Evolutionary conservation across 106 monocot species (phyloP), one percentile per base, ranked within the genome.

Genomic region (Dioscorea dumetorum): DNA sequence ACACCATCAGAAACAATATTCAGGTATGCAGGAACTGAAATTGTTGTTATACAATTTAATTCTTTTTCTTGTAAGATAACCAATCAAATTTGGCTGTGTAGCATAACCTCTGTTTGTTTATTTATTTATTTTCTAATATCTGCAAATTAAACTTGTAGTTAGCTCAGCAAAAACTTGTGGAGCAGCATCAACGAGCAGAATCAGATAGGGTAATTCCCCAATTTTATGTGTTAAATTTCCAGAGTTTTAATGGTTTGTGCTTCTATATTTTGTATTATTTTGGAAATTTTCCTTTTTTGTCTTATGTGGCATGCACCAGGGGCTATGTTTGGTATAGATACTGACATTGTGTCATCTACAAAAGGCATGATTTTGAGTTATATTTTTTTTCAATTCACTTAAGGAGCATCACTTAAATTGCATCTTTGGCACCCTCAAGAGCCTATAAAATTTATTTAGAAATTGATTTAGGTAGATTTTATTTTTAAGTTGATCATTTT

Each of bases 1-100:
- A 63, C 13, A 70, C 68, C 17, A 69, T 80, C 32, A 71, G 54
- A 64, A 73, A 82, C 56, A 82, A 79, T n/a, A 77, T 87, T 68
- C 57, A 52, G 82, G 86, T 87, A 87, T 56, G 50, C 3, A 24
- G 58, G 8, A 66, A 22, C 28, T 53, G 19, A 5, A 57, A 13
- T 13, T 35, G 15, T 33, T 59, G 20, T 61, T 6, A 61, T 49
- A 18, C 24, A 24, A n/a, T 12, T 32, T 49, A 24, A 41, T 41
- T 1, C 8, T 48, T 21, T 50, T 71, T 6, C n/a, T 24, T 13
- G 50, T 23, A 20, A 6, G 16, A 18, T 64, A 18, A 18, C 20
- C 63, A n/a, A 18, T 33, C 4, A 8, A 31, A 9, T 32, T 48
- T 49, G 22, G 12, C 23, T 60, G 50, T 22, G 21, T 5, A 19